Evolutionary conservation across 2,329 filamentous ascomycete species (phyloP).

Genomic region (Stachybotrys echinatus): DNA sequence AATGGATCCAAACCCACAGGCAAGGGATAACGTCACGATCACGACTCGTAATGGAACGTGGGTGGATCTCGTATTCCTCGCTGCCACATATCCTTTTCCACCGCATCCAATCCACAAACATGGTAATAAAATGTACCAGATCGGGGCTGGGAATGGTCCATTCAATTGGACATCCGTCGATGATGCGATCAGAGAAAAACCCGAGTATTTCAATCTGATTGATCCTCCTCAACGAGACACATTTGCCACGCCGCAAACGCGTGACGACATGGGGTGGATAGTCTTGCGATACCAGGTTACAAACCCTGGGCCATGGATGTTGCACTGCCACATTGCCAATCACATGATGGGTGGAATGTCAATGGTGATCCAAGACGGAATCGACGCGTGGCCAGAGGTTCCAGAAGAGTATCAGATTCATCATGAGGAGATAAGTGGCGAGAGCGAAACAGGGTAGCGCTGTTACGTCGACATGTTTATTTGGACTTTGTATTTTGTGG

Average conservation of each 20-base stretch:
- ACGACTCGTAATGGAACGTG: conserved; percentile 41
- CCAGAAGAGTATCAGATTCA: too few species aligned
- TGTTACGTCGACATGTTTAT: too few species aligned
- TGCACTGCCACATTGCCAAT: conserved; percentile 52
- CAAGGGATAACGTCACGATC: conserved; percentile 40
- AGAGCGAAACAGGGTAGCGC: too few species aligned
- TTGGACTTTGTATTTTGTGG: too few species aligned
- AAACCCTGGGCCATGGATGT: conserved; percentile 48
- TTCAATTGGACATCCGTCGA: conserved; percentile 50
- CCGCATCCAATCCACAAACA: conserved; percentile 61
- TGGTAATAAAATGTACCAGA: conserved; percentile 52
- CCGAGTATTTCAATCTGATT: conserved; percentile 50
- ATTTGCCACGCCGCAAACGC: conserved; percentile 16
- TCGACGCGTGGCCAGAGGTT: conserved; percentile 36
- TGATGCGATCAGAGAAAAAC: conserved; percentile 41
- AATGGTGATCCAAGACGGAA: conserved; percentile 43
- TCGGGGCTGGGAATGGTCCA: conserved; percentile 44
- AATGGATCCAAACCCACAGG: conserved; percentile 30
- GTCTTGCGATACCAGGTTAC: conserved; percentile 46
- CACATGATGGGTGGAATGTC: conserved; percentile 52
- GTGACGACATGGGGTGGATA: conserved; percentile 30
- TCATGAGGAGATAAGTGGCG: too few species aligned
- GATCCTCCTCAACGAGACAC: conserved; percentile 49
- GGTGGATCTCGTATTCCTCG: conserved; percentile 50
- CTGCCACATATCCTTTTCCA: conserved; percentile 38